Evolutionary conservation across 352 stramenopile genomes (phyloP).

Genomic region (Pythium vanterpoolii): DNA sequence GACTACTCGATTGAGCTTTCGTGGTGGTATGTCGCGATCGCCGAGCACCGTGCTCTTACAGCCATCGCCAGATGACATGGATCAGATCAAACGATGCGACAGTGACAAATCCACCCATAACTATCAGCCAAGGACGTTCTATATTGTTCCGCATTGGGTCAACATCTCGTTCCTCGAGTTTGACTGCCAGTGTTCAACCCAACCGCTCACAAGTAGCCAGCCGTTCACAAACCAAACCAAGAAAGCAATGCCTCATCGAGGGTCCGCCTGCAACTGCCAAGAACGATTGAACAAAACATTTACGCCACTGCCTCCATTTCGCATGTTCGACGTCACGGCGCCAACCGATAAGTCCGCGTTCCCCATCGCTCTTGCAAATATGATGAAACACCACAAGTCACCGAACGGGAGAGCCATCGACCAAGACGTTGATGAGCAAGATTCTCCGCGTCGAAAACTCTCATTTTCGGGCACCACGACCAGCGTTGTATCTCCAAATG

Average conservation of each 20-base stretch:
- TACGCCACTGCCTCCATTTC: slow-evolving; percentile 55
- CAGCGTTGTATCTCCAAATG: slow-evolving; percentile 13
- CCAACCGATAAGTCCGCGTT: slow-evolving; percentile 47
- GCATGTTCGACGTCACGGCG: slow-evolving; percentile 71
- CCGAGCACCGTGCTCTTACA: not conserved
- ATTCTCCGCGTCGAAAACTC: slow-evolving; percentile 6
- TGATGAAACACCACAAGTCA: slow-evolving; percentile 25
- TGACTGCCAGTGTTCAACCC: slow-evolving; percentile 45
- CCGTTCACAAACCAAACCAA: not conserved
- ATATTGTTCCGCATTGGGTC: slow-evolving; percentile 95
- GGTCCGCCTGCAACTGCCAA: slow-evolving; percentile 50
- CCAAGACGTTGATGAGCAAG: not conserved
- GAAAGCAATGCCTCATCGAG: slow-evolving; percentile 28
- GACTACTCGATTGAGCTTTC: not conserved
- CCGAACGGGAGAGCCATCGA: not conserved
- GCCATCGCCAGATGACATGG: not conserved
- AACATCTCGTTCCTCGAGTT: slow-evolving; percentile 88
- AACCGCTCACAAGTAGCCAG: not conserved
- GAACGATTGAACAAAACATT: slow-evolving; percentile 41
- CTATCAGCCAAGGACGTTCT: slow-evolving; percentile 27
- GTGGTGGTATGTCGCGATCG: not conserved
- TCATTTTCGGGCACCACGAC: slow-evolving; percentile 24
- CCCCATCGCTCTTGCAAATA: slow-evolving; percentile 46
- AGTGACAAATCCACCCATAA: not conserved
- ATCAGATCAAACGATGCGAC: not conserved